These are phyloP conservation scores for Ananas comosus DNA, from an alignment of 176 grass and related monocot species.

Conservation along the genomic window DNA sequence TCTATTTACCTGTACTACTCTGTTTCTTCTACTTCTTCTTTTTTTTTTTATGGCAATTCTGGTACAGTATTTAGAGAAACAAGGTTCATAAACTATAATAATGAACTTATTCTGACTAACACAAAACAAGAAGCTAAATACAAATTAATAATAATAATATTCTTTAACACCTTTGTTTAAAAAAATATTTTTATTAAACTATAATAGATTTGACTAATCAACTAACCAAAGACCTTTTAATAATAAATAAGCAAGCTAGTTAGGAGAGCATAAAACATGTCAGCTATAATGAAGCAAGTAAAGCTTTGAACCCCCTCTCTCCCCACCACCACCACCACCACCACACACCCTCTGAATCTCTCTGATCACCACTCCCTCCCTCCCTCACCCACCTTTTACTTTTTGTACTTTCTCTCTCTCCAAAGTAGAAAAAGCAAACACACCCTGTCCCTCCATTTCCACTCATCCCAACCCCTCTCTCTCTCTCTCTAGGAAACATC, in stretches of 20 bases:
- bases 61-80: too few relatives aligned
- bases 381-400: conserved; percentile 16
- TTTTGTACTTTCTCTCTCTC: conserved; percentile 30
- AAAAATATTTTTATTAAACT: not conserved
- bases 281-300: conserved; percentile 36
- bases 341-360: conserved; percentile 29
- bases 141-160: too few relatives aligned
- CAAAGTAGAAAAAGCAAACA: conserved; percentile 31
- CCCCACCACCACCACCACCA: conserved; percentile 14
- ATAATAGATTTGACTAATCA: not conserved
- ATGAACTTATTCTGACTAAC: too few relatives aligned
- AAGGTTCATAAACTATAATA: too few relatives aligned
- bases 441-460: conserved; percentile 26
- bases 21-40: too few relatives aligned
- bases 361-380: too few relatives aligned
- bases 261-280: conserved; percentile 16
- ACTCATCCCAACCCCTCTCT: conserved; percentile 12
- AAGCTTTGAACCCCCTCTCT: not conserved
- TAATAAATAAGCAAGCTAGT: not conserved
- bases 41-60: too few relatives aligned
- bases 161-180: too few relatives aligned
- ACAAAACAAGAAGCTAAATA: too few relatives aligned
- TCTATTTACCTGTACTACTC: too few relatives aligned
- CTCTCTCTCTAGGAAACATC: too few relatives aligned
- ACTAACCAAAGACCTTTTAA: not conserved